phyloP scores from a whole-genome alignment of 768 basidiomycete genomes.

The Tylopilus plumbeoviolaceoides region DNA sequence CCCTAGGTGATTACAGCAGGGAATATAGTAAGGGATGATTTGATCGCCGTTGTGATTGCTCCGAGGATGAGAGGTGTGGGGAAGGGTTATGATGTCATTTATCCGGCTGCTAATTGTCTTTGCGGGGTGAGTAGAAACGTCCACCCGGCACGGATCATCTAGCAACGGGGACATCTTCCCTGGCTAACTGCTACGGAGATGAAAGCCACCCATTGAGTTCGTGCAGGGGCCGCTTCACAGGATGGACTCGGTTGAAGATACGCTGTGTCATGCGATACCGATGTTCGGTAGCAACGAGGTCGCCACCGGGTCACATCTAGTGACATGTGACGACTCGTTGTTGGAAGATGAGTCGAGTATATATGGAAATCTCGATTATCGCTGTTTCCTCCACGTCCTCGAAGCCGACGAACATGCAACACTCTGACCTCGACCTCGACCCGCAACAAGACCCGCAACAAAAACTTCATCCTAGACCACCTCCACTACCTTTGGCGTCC shows the following conservation, averaged over 20 bases:
- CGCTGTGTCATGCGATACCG: neutral
- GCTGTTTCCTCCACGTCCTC: constrained; percentile 16
- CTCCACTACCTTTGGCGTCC: neutral
- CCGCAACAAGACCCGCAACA: neutral
- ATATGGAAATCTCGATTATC: constrained; percentile 37
- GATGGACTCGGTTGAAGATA: neutral
- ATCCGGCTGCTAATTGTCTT: neutral
- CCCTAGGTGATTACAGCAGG: neutral
- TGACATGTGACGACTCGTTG: neutral
- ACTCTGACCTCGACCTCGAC: constrained; percentile 17
- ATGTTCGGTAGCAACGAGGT: neutral
- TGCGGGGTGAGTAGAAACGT: neutral
- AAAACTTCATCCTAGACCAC: neutral
- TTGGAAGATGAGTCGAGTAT: too few species aligned
- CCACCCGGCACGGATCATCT: neutral
- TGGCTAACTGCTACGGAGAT: neutral
- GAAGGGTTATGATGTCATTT: neutral
- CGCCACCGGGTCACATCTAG: too few species aligned
- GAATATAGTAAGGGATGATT: neutral
- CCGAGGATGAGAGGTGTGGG: neutral
- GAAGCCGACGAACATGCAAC: constrained; percentile 21
- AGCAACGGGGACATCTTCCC: too few species aligned
- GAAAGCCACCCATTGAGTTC: neutral
- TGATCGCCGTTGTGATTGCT: neutral
- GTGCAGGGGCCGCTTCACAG: neutral